Evolutionary conservation across 164 flowering plant genomes (phyloP).

Genomic region (Houttuynia cordata): DNA sequence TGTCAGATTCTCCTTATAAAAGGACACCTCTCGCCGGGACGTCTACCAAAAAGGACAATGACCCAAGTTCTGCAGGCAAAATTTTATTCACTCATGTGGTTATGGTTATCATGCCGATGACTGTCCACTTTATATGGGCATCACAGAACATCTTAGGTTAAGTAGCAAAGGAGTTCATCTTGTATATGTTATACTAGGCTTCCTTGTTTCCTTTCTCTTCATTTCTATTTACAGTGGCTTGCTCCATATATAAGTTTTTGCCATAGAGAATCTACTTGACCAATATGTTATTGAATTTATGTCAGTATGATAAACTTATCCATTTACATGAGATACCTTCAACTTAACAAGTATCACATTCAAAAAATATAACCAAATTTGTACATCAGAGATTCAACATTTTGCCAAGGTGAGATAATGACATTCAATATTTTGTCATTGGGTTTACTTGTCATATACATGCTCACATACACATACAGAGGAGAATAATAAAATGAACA

Average conservation of each 20-base stretch:
- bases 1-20: neutral
- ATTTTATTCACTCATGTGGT: neutral
- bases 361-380: neutral
- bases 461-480: no score
- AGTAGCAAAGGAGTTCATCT: neutral
- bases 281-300: neutral
- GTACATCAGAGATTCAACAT: no score
- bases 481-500: no score
- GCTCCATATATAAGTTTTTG: neutral
- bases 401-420: no score
- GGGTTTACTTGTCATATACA: no score
- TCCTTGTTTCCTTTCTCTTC: no score
- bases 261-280: neutral
- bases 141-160: neutral
- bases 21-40: neutral
- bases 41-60: constrained; percentile 4
- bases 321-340: neutral
- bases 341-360: neutral
- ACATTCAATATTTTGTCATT: no score
- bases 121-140: constrained; percentile 9
- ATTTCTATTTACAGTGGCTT: neutral
- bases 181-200: neutral
- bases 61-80: constrained; percentile 8
- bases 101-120: constrained; percentile 2
- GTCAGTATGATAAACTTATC: neutral